Evolutionary conservation across 345 rosid species (phyloP).

Genomic region (Camelina hispida): DNA sequence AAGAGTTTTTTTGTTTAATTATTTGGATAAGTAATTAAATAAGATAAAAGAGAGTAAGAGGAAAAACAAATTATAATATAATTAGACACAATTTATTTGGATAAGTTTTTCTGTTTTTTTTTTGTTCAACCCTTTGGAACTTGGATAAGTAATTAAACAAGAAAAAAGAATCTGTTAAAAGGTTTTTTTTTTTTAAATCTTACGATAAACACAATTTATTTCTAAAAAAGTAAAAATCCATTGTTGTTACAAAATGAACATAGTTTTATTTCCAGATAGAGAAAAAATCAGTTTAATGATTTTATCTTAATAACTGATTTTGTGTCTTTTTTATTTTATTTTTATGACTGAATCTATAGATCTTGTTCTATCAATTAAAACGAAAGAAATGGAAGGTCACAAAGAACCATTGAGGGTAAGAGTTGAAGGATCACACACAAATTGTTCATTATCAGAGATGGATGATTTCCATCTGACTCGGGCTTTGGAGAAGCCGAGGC

Average conservation of each 20-base stretch:
- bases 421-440: constrained; percentile 56
- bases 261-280: background rate
- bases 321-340: background rate
- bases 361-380: constrained; percentile 29
- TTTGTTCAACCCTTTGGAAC: no score
- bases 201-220: background rate
- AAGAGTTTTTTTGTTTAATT: background rate
- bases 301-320: constrained; percentile 17
- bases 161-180: background rate
- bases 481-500: constrained; percentile 81
- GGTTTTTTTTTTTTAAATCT: background rate
- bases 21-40: constrained; percentile 18
- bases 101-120: no score
- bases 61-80: background rate
- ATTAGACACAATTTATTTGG: background rate
- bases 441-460: constrained; percentile 73
- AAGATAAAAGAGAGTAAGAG: background rate
- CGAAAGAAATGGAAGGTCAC: constrained; percentile 53
- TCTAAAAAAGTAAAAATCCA: background rate
- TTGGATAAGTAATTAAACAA: background rate
- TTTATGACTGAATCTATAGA: constrained; percentile 2
- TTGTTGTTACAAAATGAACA: constrained; percentile 1
- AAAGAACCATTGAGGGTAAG: constrained; percentile 59
- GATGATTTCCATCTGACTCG: constrained; percentile 81
- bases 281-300: constrained; percentile 3